These are phyloP conservation scores for Echites panduratus DNA, from an alignment of 257 asterid genomes.

Conservation along the genomic window DNA sequence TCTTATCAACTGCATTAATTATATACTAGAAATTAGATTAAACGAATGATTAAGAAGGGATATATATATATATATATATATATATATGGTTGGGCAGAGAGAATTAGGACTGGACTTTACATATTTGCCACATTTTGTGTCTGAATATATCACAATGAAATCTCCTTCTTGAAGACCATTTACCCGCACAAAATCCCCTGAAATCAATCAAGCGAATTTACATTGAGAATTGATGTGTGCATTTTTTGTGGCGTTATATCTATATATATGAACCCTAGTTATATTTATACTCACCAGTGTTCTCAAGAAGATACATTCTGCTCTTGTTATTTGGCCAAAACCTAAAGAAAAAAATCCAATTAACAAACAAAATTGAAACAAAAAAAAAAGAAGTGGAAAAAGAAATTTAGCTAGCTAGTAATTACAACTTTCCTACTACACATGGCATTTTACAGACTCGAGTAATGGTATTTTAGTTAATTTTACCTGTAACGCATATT, in stretches of 20 bases:
- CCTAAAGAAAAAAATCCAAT: slow-evolving; percentile 3
- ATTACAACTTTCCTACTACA: neutral
- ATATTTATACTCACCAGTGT: slow-evolving; percentile 46
- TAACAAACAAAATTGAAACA: too few relatives aligned
- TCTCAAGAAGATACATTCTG: slow-evolving; percentile 91
- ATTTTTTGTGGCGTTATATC: neutral
- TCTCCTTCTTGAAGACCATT: slow-evolving; percentile 48
- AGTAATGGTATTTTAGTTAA: neutral
- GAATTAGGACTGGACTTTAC: slow-evolving; percentile 41
- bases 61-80: too few relatives aligned
- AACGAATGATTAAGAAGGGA: neutral
- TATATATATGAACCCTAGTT: neutral
- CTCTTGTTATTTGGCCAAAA: slow-evolving; percentile 85
- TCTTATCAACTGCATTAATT: slow-evolving; percentile 54
- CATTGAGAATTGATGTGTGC: neutral
- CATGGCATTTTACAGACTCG: neutral
- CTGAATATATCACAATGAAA: slow-evolving; percentile 43
- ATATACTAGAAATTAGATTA: neutral
- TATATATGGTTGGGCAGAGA: too few relatives aligned
- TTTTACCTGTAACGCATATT: slow-evolving; percentile 82
- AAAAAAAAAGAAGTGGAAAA: too few relatives aligned
- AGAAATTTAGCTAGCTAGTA: too few relatives aligned
- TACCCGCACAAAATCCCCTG: slow-evolving; percentile 37
- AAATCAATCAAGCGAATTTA: neutral
- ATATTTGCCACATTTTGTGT: slow-evolving; percentile 59